Percentiles rank a stretch among this genome's conserved stretches.
phyloP scores from a whole-genome alignment of 129 eudicot genomes.

The Logfia minima region DNA sequence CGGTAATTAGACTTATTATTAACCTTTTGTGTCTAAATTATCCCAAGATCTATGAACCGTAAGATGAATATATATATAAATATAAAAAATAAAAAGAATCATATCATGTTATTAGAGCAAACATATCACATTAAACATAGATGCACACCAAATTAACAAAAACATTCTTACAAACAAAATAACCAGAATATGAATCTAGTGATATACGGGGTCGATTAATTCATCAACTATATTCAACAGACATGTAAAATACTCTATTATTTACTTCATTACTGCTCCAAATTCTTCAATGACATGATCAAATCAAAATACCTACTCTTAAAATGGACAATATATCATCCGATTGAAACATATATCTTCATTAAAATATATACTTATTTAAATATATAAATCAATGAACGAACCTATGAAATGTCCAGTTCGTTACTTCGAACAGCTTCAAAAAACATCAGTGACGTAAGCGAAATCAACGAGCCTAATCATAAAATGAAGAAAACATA shows the following conservation, averaged over 20 bases:
- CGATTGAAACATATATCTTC: not conserved
- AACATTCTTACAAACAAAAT: not conserved
- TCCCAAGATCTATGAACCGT: not conserved
- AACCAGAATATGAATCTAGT: not conserved
- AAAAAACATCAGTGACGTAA: conserved; percentile 7
- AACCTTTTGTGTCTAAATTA: not conserved
- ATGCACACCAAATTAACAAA: not conserved
- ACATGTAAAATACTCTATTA: conserved; percentile 3
- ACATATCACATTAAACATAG: too few species aligned
- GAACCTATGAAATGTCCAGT: not conserved
- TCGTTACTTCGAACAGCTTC: not conserved
- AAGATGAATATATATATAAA: not conserved
- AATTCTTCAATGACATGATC: conserved; percentile 4
- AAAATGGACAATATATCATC: not conserved
- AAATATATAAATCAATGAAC: not conserved
- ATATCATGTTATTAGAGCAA: not conserved
- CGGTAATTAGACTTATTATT: not conserved
- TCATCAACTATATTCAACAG: not conserved
- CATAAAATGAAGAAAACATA: not conserved
- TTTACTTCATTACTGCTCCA: not conserved
- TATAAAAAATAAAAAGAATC: not conserved
- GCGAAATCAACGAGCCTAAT: not conserved
- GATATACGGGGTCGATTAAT: not conserved
- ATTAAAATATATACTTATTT: not conserved
- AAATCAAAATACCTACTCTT: not conserved